Base-by-base conservation (phyloP, 169 alveolate genomes). In the Plasmodium knowlesi region DNA sequence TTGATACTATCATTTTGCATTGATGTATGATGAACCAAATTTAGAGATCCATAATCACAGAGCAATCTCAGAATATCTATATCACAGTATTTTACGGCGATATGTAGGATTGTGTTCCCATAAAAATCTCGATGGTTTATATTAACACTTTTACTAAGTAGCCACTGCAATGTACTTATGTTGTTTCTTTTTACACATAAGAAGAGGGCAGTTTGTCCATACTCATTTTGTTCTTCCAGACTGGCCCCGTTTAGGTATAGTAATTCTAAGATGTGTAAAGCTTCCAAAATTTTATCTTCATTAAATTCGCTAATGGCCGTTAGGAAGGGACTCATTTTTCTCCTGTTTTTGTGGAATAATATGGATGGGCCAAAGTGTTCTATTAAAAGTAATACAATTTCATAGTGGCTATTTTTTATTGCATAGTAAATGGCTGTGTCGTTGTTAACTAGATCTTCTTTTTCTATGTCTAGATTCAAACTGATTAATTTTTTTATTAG, bases 201-300 rank as follows among this genome's bases (percentile, higher is more conserved):
- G 96, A 98, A 94, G 67, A 98, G 92, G 10, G 98, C 98, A 19
- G 99, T 98, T 22, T 97, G 97, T 0, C 99, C 99, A 83, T 84
- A 76, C 41, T 90, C 96, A 82, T 98, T 98, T 83, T 98, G 99
- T 83, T 97, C 98, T 88, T 98, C 99, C 41, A 98, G 94, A 39
- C 99, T 96, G 54, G 96, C 97, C 5, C 99, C 99, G 53, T 97
- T 93, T 34, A 97, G 94, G 91, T 97, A 97, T 39, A 97, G 94
- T 85, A 96, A 96, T 84, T 97, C 98, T 91, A 97, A 96, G 41
- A 97, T 95, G 93, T 96, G 97, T 43, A 97, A 93, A 22, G 97
- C 61, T 57, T 96, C 97, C 54, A 94, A 93, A 32, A 97, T 92
- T 70, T 95, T 92, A 14, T 97, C 98, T 70, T 96, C 98, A 9